Conservation (phyloP, 2,329 filamentous ascomycete genomes). For the Sporothrix luriei region DNA sequence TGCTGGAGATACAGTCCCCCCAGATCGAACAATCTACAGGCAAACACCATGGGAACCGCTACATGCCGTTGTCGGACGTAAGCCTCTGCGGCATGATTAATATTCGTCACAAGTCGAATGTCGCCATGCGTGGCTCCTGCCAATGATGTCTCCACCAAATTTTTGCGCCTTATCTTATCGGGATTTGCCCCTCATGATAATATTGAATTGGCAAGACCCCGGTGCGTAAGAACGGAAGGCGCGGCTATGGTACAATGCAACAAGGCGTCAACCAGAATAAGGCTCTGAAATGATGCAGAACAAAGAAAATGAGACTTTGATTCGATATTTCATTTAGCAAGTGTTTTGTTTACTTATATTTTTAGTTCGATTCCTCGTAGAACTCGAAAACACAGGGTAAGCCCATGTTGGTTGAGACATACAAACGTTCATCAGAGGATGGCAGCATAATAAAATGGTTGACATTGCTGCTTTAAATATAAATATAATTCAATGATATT, state of each 20-base stretch:
- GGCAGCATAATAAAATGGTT: too few species aligned
- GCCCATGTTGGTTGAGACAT: too few species aligned
- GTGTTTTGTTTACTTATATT: too few species aligned
- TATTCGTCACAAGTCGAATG: background rate
- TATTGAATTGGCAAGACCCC: background rate
- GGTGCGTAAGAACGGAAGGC: slow-evolving; percentile 5
- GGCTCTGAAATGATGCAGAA: too few species aligned
- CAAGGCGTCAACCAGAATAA: too few species aligned
- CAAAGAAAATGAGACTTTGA: too few species aligned
- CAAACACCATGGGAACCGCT: background rate
- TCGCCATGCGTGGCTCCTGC: background rate
- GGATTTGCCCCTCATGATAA: background rate
- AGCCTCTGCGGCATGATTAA: background rate
- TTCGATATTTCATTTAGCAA: too few species aligned
- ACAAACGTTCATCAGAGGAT: too few species aligned
- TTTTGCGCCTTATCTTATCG: slow-evolving; percentile 24
- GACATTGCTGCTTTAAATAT: too few species aligned
- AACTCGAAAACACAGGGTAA: too few species aligned
- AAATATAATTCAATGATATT: too few species aligned
- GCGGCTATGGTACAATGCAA: background rate
- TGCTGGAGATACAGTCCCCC: slow-evolving; percentile 19
- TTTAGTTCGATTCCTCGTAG: too few species aligned
- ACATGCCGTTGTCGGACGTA: slow-evolving; percentile 11
- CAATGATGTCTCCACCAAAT: background rate
- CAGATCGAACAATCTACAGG: slow-evolving; percentile 18